Evolutionary conservation across 1,284 basidiomycete genomes (phyloP), one percentile per base, ranked within the genome.

Genomic region (Pholiota adiposa): DNA sequence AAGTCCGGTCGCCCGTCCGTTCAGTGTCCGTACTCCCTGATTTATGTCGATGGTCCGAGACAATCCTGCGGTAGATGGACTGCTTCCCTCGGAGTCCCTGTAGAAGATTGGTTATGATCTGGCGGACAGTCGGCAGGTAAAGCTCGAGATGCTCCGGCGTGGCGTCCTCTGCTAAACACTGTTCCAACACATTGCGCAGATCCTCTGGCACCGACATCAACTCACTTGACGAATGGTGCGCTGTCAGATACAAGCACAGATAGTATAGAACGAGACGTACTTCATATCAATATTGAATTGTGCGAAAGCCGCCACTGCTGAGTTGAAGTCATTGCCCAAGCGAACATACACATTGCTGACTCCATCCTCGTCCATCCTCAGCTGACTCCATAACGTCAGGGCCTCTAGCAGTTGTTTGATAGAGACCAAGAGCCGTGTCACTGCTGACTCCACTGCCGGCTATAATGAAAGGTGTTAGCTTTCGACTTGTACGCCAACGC

Each of bases 321-420:
- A 86, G 73, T 98, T 98, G 80, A 99, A 98, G 71, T 98, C 96
- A 75, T 99, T 98, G 19, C 97, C 97, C 18, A 99, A 82, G 50
- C 90, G 87, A 55, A 99, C 97, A 74, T 99, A 99, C 59, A 97
- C 92, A 74, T 98, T 94, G 79, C 95, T 97, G 67, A 99, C 96
- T 67, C 93, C 81, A 27, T 79, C 80, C 72, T 99, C 97, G 56
- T 87, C 83, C 62, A 93, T 83, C 63, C 88, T 82, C 49, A 87
- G 79, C 57, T 84, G 82, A 70, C 93, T 93, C 96, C 96, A 98
- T 76, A 88, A 81, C 9, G 94, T 96, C 59, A 99, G 82, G 0
- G 93, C 86, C 72, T 98, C 96, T 41, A 99, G 84, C 25, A 99
- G 86, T 70, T 94, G 88, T 73, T 98, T 98, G 64, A 98, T 98